A percentile compares a stretch with the other conserved stretches of the same genome.
phyloP scores from a whole-genome alignment of 169 alveolate species.

The Plasmodium falciparum region DNA sequence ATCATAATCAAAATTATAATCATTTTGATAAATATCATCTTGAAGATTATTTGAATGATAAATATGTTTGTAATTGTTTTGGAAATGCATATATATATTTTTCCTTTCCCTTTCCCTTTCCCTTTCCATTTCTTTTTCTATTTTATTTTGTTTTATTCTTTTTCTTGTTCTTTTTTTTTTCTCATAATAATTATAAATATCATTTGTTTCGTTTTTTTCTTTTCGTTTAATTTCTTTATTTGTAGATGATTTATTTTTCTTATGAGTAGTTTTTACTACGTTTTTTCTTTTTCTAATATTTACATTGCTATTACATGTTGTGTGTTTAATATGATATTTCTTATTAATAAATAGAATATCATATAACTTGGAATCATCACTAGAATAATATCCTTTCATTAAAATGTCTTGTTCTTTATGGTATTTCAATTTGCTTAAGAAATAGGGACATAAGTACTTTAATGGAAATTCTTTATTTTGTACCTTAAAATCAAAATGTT shows the following conservation, averaged over 20 bases:
- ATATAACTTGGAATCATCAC: conserved; percentile 53
- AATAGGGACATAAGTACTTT: conserved; percentile 14
- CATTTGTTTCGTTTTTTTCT: not conserved
- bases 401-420: conserved; percentile 44
- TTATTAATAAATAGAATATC: conserved; percentile 27
- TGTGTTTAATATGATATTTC: conserved; percentile 5
- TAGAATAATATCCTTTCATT: conserved; percentile 59
- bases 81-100: too few species aligned
- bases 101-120: too few species aligned
- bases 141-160: too few species aligned
- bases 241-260: not conserved
- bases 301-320: not conserved
- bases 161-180: not conserved
- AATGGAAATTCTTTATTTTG: conserved; percentile 3
- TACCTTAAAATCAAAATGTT: conserved; percentile 26
- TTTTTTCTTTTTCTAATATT: not conserved
- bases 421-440: conserved; percentile 37
- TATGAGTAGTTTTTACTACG: not conserved
- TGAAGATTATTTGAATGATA: too few species aligned
- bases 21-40: too few species aligned
- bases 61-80: too few species aligned
- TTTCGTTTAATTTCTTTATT: not conserved
- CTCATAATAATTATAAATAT: conserved; percentile 1
- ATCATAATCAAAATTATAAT: not conserved
- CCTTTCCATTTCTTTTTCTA: too few species aligned